These are phyloP conservation scores for Diplogelasinospora grovesii DNA, from an alignment of 495 filamentous ascomycete species.

Conservation along the genomic window DNA sequence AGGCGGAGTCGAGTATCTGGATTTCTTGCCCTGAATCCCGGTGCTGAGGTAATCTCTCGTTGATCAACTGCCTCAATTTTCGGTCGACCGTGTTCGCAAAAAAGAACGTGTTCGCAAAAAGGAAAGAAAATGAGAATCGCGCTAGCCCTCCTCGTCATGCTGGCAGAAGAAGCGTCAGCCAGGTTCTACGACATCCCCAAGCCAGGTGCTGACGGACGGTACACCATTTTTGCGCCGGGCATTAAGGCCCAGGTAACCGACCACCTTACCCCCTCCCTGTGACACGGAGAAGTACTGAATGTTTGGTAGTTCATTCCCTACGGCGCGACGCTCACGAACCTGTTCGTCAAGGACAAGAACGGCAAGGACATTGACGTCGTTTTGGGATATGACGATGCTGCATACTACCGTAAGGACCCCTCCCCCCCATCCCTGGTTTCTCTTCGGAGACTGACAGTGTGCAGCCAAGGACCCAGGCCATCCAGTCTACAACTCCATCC, in stretches of 20 bases:
- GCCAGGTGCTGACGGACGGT: conserved; percentile 33
- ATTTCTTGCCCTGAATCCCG: no score
- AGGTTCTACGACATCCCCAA: no score
- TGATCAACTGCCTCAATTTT: no score
- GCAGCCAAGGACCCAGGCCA: conserved; percentile 43
- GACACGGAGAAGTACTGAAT: conserved; percentile 8
- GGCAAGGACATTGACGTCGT: conserved; percentile 49
- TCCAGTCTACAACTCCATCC: conserved; percentile 45
- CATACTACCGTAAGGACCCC: conserved; percentile 39
- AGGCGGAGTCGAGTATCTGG: no score
- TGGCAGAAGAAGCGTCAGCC: no score
- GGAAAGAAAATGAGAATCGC: no score
- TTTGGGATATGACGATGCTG: conserved; percentile 45
- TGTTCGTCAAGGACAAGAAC: conserved; percentile 51
- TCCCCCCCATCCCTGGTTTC: not conserved
- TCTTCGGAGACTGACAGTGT: no score
- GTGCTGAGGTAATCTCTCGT: no score
- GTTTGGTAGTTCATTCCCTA: conserved; percentile 45
- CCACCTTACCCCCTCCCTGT: no score
- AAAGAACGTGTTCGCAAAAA: no score
- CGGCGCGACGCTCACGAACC: conserved; percentile 50
- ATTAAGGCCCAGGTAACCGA: conserved; percentile 48
- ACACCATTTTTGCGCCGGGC: conserved; percentile 44
- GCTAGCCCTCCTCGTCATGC: no score
- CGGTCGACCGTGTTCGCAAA: no score